Evolutionary conservation across 768 basidiomycete genomes (phyloP).

Genomic region (Mycena metata): DNA sequence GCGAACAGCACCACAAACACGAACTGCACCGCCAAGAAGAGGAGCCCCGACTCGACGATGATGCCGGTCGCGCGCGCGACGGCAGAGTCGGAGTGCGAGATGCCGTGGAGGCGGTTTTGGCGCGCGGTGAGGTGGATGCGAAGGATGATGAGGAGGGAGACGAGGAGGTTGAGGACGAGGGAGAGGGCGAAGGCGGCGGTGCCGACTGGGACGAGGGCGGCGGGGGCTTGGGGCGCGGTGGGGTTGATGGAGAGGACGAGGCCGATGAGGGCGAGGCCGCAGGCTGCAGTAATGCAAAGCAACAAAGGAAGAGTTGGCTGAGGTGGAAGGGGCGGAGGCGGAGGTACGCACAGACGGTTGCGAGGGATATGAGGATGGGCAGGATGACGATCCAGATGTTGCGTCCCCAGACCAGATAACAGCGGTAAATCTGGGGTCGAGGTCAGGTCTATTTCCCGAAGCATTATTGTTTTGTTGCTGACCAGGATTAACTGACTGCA

Average conservation of each 20-base stretch:
- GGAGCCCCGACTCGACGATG: constrained; percentile 55
- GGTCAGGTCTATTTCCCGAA: no score
- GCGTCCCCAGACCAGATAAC: constrained; percentile 56
- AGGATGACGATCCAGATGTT: constrained; percentile 50
- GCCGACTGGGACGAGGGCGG: constrained; percentile 50
- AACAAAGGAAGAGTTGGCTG: background rate
- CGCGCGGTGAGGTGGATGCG: constrained; percentile 53
- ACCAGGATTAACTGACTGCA: constrained; percentile 28
- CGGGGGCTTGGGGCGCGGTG: constrained; percentile 50
- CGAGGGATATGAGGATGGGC: constrained; percentile 50
- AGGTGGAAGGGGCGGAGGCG: background rate
- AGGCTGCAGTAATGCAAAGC: constrained; percentile 40
- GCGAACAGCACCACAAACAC: constrained; percentile 57
- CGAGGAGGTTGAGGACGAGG: constrained; percentile 56
- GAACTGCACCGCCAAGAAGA: constrained; percentile 56
- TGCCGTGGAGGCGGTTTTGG: constrained; percentile 27
- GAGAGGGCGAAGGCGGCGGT: constrained; percentile 54
- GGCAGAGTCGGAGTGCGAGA: constrained; percentile 19
- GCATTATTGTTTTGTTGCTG: no score
- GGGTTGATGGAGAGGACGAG: constrained; percentile 47
- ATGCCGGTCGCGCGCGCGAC: constrained; percentile 48
- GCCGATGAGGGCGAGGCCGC: constrained; percentile 45
- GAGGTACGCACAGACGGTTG: constrained; percentile 51
- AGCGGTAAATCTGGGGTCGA: constrained; percentile 52
- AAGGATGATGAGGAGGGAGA: constrained; percentile 56